phyloP scores from a whole-genome alignment of 768 basidiomycete species.

The Psilocybe cubensis region DNA sequence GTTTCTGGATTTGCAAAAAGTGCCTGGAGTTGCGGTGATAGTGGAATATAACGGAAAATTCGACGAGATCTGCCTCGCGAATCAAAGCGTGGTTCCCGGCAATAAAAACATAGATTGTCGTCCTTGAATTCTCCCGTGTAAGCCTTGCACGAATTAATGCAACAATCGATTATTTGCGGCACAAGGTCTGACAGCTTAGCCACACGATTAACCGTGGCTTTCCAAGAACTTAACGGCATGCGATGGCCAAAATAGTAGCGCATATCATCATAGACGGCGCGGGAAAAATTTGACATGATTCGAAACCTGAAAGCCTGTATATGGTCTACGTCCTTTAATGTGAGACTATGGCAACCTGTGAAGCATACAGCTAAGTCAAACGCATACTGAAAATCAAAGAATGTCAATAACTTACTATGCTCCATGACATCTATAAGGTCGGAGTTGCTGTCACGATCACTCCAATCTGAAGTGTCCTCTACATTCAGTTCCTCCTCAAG shows the following conservation, averaged over 20 bases:
- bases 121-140: slow-evolving; percentile 27
- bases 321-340: slow-evolving; percentile 27
- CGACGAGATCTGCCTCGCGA: slow-evolving; percentile 10
- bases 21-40: neutral
- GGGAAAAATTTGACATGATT: slow-evolving; percentile 28
- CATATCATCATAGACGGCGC: slow-evolving; percentile 27
- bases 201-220: slow-evolving; percentile 23
- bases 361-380: neutral
- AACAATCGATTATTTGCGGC: slow-evolving; percentile 33
- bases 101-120: slow-evolving; percentile 18
- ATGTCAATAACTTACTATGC: neutral
- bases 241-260: slow-evolving; percentile 25
- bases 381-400: neutral
- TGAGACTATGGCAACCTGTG: slow-evolving; percentile 2
- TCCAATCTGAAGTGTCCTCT: neutral
- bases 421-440: neutral
- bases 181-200: slow-evolving; percentile 27
- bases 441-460: neutral
- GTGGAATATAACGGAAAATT: slow-evolving; percentile 20
- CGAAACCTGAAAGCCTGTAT: slow-evolving; percentile 30
- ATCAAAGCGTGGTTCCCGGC: slow-evolving; percentile 17
- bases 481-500: neutral
- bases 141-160: slow-evolving; percentile 35
- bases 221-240: slow-evolving; percentile 28
- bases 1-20: neutral